Evolutionary conservation across 2,329 filamentous ascomycete genomes (phyloP).

Genomic region (Trichoderma polysporum): DNA sequence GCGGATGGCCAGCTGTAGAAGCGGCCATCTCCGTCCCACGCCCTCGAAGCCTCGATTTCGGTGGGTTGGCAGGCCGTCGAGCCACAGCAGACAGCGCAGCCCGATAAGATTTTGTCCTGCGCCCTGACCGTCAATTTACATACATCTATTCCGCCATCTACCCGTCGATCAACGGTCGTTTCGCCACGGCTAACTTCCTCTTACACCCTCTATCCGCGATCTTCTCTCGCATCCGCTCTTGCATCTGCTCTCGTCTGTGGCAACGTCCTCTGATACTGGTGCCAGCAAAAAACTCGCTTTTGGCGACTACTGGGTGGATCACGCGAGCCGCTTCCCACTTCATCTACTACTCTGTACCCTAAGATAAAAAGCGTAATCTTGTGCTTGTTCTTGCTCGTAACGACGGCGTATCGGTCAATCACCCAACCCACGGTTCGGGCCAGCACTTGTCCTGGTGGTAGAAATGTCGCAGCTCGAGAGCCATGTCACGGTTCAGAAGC

Average conservation of each 20-base stretch:
- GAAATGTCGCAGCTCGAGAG: slow-evolving; percentile 38
- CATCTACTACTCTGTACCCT: slow-evolving; percentile 9
- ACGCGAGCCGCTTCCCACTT: slow-evolving; percentile 15
- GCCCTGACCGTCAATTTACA: slow-evolving; percentile 16
- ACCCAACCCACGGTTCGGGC: not conserved
- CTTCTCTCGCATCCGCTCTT: not conserved
- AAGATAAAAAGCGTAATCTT: slow-evolving; percentile 12
- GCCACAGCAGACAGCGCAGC: slow-evolving; percentile 6
- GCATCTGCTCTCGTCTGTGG: not conserved
- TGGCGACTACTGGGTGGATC: slow-evolving; percentile 3
- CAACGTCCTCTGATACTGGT: not conserved
- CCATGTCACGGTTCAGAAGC: slow-evolving; percentile 52
- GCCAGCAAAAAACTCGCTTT: slow-evolving; percentile 9
- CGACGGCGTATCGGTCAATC: slow-evolving; percentile 2
- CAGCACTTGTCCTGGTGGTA: slow-evolving; percentile 14
- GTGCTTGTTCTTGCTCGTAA: slow-evolving; percentile 11
- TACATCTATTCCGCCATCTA: not conserved
- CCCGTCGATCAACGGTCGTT: not conserved
- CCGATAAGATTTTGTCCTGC: slow-evolving; percentile 13
- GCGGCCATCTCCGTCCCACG: slow-evolving; percentile 21
- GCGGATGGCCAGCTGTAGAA: slow-evolving; percentile 16
- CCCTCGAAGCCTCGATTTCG: slow-evolving; percentile 12
- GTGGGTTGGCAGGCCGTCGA: slow-evolving; percentile 7
- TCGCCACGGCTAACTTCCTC: not conserved
- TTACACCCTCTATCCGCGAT: not conserved